phyloP scores from a whole-genome alignment of 306 rosid genomes.

The Malus fusca region DNA sequence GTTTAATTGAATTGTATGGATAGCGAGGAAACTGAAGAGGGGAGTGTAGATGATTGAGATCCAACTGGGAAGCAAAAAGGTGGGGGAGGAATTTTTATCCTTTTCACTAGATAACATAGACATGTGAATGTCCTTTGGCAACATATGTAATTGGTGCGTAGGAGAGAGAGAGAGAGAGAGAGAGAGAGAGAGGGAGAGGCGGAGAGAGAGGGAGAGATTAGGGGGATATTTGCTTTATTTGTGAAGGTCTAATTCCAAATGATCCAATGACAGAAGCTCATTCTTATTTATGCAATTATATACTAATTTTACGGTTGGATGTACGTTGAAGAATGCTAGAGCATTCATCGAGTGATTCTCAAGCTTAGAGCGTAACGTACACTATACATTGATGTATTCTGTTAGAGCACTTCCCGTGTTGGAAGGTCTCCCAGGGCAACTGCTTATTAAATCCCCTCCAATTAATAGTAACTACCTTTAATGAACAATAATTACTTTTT shows the following conservation, averaged over 20 bases:
- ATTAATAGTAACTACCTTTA: no score
- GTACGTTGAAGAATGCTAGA: no score
- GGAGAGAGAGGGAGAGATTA: neutral
- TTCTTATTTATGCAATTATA: no score
- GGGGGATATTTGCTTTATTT: neutral
- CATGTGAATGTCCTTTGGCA: slow-evolving; percentile 88
- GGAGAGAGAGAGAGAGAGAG: slow-evolving; percentile 49
- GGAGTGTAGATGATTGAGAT: slow-evolving; percentile 22
- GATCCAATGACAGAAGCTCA: no score
- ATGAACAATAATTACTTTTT: no score
- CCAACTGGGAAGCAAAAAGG: slow-evolving; percentile 35
- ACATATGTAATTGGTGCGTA: slow-evolving; percentile 45
- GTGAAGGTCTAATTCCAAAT: neutral
- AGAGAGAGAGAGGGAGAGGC: neutral
- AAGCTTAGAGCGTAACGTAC: no score
- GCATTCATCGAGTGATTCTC: no score
- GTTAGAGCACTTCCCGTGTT: no score
- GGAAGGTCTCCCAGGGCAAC: no score
- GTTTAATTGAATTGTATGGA: slow-evolving; percentile 29
- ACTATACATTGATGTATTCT: no score
- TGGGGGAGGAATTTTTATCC: slow-evolving; percentile 23
- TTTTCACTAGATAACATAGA: slow-evolving; percentile 55
- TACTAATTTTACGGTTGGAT: no score
- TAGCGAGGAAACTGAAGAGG: slow-evolving; percentile 14
- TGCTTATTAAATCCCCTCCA: no score